These are phyloP conservation scores for Hanseniaspora valbyensis DNA, from an alignment of 805 yeast genomes.

Conservation along the genomic window DNA sequence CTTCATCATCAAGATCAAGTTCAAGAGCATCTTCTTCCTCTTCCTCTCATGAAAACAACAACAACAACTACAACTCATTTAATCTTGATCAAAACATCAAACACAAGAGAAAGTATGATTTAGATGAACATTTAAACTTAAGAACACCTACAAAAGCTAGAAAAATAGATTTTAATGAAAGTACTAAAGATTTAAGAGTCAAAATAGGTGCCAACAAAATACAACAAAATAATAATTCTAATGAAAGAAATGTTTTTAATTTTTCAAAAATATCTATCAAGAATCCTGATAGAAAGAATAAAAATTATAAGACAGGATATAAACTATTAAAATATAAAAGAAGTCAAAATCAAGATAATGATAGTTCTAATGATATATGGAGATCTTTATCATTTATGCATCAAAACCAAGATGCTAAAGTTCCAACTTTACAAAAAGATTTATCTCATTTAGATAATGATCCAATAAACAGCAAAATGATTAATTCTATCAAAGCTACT, in stretches of 20 bases:
- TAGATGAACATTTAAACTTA: not conserved
- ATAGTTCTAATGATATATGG: not conserved
- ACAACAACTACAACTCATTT: not conserved
- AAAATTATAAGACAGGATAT: not conserved
- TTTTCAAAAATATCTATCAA: not conserved
- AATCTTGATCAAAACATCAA: not conserved
- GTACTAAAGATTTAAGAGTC: not conserved
- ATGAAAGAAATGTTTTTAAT: not conserved
- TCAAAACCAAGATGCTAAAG: not conserved
- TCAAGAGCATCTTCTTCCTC: conserved; percentile 1
- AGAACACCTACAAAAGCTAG: not conserved
- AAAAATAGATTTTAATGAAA: not conserved
- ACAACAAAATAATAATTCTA: not conserved
- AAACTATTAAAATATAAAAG: not conserved
- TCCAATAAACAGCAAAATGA: not conserved
- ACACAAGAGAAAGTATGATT: not conserved
- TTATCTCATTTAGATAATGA: not conserved
- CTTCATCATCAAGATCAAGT: conserved; percentile 6
- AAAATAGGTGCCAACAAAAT: not conserved
- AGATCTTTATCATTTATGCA: not conserved
- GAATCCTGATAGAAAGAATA: not conserved
- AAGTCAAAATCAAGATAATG: not conserved
- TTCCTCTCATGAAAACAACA: not conserved
- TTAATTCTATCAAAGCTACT: conserved; percentile 19
- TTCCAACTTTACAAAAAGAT: not conserved